Percentiles rank a stretch among this genome's conserved stretches.
Conservation (phyloP, 176 grass and related monocot genomes). For the Avena eriantha region DNA sequence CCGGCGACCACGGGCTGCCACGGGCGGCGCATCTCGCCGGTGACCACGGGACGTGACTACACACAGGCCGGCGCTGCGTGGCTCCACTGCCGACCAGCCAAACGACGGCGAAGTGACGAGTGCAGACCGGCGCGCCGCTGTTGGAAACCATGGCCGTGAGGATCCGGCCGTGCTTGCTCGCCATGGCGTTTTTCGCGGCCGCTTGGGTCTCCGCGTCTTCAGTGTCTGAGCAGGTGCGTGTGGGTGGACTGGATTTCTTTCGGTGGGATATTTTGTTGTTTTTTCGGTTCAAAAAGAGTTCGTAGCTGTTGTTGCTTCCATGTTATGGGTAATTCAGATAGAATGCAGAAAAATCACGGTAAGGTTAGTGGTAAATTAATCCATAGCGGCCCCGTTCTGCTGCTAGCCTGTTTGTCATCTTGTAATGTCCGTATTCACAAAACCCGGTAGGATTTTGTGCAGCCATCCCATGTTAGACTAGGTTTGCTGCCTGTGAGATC, state of each 20-base stretch:
- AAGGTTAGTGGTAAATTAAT: not conserved
- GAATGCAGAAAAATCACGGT: not conserved
- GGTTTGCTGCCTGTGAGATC: not conserved
- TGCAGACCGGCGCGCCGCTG: not conserved
- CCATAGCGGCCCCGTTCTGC: not conserved
- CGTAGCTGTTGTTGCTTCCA: not conserved
- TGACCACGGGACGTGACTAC: not conserved
- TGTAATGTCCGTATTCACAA: not conserved
- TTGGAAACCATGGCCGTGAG: slow-evolving; percentile 30
- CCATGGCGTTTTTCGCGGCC: slow-evolving; percentile 4
- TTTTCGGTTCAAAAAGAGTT: not conserved
- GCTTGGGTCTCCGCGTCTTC: slow-evolving; percentile 25
- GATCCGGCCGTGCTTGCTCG: slow-evolving; percentile 32
- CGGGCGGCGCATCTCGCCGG: not conserved
- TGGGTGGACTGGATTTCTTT: not conserved
- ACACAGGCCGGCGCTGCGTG: not conserved
- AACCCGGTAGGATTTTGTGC: not conserved
- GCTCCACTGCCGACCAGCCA: not conserved
- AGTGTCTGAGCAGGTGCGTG: slow-evolving; percentile 22
- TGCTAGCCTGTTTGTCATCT: not conserved
- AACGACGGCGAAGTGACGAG: not conserved
- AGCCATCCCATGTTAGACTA: not conserved
- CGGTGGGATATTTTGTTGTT: not conserved
- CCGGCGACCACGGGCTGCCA: not conserved
- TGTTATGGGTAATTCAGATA: not conserved